Base-by-base conservation (phyloP, 2,329 filamentous ascomycete species). In the Microsporum audouinii region DNA sequence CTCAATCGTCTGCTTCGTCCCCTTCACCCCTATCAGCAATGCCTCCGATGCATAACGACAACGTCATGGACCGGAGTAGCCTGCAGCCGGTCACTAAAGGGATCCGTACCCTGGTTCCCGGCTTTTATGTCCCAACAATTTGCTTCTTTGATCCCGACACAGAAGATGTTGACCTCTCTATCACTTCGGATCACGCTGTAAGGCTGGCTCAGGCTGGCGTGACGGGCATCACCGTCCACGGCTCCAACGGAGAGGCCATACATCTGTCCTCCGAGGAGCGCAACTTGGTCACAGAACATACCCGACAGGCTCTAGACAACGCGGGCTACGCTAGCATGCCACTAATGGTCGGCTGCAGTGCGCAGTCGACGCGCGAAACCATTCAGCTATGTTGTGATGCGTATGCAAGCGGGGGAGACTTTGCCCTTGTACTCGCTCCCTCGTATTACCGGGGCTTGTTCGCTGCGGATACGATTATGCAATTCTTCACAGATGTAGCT, bases 211-310 rank as follows among this genome's bases (percentile, higher is more conserved):
- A 85, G 71, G 88, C 84, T 62, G 91, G 91, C 6, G 83, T 95
- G 8, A 88, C 86, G 56, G 90, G 90, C 39, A 81, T 95, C 31
- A 88, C 94, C 49, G 87, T 87, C 66, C 90, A 94, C 87, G 90
- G 91, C 64, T 95, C 89, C 67, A 95, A 95, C 75, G 90, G 90
- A 63, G 90, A 95, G 78, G 89, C 90, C 29, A 87, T 90, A 61
- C 89, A 95, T 78, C 86, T 91, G 69, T 88, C 87, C 60, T 83
- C 84, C 51, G 83, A 86, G 64, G 90, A 95, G 76, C 91, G 91
- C 73, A 73, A 84, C 56, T 82, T 83, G 36, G 86, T 94, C 65
- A 92, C 88, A 17, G 79, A 79, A 69, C 88, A 89, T 59, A 92
- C 89, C 6, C 85, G 90, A 61, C 86, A 90, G 71, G 89, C 90